Base-by-base conservation (phyloP, 192 early-diverging fungal species). In the Dissophora globulifera region DNA sequence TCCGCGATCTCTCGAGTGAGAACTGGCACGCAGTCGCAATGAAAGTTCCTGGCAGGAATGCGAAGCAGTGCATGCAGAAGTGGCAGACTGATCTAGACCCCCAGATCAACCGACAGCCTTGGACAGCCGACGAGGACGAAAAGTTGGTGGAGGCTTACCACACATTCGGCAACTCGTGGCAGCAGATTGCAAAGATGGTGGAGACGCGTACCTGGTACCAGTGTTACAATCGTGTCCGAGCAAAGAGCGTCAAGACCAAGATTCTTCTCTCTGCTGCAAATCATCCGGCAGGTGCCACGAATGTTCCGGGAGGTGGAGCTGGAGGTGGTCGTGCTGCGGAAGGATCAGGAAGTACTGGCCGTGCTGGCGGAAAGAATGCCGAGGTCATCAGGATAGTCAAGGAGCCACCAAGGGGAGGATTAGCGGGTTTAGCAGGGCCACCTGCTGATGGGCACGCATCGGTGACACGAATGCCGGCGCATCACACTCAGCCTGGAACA, bases 41-140 rank as follows among this genome's bases (percentile, higher is more conserved):
- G 72, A 65, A 60, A 38, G 72, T 76, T 3, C 72, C 72, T 5
- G 72, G 72, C 25, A 40, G 72, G 55, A 76, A 76, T 41, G 72
- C 72, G 0, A 76, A 76, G 52, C 72, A 76, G 22, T 76, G 72
- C 51, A 76, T 76, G 72, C 72, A 76, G 50, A 76, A 76, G 40
- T 76, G 72, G 72, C 72, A 76, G 31, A 76, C 72, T 15, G 72
- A 76, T 50, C 46, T 76, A 2, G 72, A 76, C n/a, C 72, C 72
- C 3, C 72, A 67, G 25, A 76, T 76, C 53, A 76, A 76, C 20
- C 72, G 72, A 0, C 33, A 62, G 9, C 72, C 72, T 1, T 76
- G 72, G 72, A 66, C 72, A 9, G 25, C 50, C 0, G 72, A 54
- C 1, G 72, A 76, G 8, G 72, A 76, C n/a, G 72, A 76, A 42